These are phyloP conservation scores for Aureobasidium lini DNA, from an alignment of 2,329 filamentous ascomycete genomes.

Conservation along the genomic window DNA sequence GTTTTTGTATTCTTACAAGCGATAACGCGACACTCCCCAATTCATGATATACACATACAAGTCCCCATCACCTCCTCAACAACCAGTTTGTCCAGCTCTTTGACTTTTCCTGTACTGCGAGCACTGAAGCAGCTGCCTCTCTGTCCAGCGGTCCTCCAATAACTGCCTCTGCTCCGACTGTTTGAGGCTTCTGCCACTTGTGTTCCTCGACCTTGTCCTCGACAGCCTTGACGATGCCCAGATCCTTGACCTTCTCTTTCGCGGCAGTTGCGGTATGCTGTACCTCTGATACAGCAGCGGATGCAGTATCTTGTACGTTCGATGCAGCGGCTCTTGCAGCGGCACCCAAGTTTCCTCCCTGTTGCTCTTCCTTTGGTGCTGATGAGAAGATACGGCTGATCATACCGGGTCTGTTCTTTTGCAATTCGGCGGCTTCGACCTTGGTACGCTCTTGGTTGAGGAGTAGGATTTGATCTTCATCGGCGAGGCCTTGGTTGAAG, in stretches of 20 bases:
- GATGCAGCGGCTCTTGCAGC: constrained; percentile 16
- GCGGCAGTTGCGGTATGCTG: constrained; percentile 14
- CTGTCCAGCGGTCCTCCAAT: constrained; percentile 40
- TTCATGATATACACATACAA: neutral
- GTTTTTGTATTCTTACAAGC: constrained; percentile 15
- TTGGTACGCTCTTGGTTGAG: constrained; percentile 55
- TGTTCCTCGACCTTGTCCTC: constrained; percentile 20
- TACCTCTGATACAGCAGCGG: constrained; percentile 15
- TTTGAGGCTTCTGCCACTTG: constrained; percentile 19
- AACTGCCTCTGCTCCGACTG: constrained; percentile 13
- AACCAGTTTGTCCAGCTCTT: constrained; percentile 42
- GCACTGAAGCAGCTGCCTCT: constrained; percentile 33
- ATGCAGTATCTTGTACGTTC: neutral
- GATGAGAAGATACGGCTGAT: constrained; percentile 30
- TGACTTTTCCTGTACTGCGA: constrained; percentile 29
- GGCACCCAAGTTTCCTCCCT: constrained; percentile 29
- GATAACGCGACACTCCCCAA: neutral
- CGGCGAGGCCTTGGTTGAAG: constrained; percentile 36
- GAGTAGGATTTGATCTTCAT: constrained; percentile 45
- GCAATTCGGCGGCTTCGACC: constrained; percentile 44
- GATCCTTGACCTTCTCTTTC: constrained; percentile 17
- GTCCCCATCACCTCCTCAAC: constrained; percentile 27
- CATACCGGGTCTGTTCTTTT: constrained; percentile 29
- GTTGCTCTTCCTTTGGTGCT: constrained; percentile 29
- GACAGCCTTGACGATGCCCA: constrained; percentile 27